These are phyloP conservation scores for Silene coronaria DNA, from an alignment of 179 eudicot genomes.

Conservation along the genomic window DNA sequence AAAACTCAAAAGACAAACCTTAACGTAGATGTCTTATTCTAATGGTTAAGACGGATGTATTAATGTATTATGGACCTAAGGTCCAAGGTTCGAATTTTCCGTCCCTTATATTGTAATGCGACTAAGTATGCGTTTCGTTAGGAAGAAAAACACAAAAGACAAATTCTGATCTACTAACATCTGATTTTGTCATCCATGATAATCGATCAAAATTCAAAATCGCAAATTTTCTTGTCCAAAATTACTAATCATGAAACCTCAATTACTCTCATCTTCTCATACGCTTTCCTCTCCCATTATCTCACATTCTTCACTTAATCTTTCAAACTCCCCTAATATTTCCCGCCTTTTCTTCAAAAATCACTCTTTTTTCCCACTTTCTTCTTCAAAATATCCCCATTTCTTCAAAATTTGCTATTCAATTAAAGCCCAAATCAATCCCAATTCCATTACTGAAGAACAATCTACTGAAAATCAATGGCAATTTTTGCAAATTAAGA, in stretches of 20 bases:
- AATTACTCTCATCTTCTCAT: slow-evolving; percentile 9
- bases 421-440: slow-evolving; percentile 4
- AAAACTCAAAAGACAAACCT: too few relatives aligned
- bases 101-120: too few relatives aligned
- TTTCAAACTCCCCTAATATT: not conserved
- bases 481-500: not conserved
- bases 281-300: not conserved
- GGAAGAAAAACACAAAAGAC: too few relatives aligned
- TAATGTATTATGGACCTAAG: too few relatives aligned
- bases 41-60: too few relatives aligned
- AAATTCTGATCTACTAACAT: too few relatives aligned
- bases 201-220: too few relatives aligned
- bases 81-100: too few relatives aligned
- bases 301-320: not conserved
- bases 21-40: too few relatives aligned
- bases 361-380: not conserved
- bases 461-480: not conserved
- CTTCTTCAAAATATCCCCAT: not conserved
- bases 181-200: too few relatives aligned
- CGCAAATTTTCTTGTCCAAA: not conserved
- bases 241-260: slow-evolving; percentile 2
- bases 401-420: not conserved
- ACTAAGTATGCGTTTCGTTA: too few relatives aligned
- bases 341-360: slow-evolving; percentile 6
- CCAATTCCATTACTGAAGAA: not conserved